Evolutionary conservation across 768 basidiomycete genomes (phyloP).

Genomic region (Lactarius pseudohatsudake): DNA sequence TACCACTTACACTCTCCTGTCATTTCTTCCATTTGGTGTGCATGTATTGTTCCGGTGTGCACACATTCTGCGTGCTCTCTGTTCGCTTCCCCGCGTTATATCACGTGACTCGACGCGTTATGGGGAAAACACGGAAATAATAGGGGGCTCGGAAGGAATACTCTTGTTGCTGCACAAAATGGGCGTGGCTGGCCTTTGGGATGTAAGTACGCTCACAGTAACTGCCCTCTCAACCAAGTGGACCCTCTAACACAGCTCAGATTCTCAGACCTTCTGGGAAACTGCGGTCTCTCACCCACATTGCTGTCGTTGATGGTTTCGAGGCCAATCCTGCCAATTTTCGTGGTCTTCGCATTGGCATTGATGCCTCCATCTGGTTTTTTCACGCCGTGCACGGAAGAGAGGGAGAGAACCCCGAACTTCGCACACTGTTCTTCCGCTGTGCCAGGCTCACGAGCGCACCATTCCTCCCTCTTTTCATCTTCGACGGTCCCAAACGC

Average conservation of each 20-base stretch:
- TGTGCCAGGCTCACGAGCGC: conserved; percentile 73
- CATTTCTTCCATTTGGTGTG: too few species aligned
- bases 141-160: too few species aligned
- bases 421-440: conserved; percentile 82
- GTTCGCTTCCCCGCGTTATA: too few species aligned
- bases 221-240: conserved; percentile 26
- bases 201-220: conserved; percentile 15
- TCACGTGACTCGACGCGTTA: too few species aligned
- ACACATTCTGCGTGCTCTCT: too few species aligned
- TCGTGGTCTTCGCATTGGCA: conserved; percentile 63
- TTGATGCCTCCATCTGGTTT: conserved; percentile 84
- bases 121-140: too few species aligned
- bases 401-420: conserved; percentile 85
- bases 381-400: conserved; percentile 72
- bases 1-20: too few species aligned
- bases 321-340: conserved; percentile 48
- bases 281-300: conserved; percentile 70
- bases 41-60: too few species aligned
- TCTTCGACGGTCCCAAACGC: conserved; percentile 87
- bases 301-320: conserved; percentile 76
- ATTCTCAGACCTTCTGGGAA: conserved; percentile 70
- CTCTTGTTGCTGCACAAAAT: neutral
- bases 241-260: conserved; percentile 37
- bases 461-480: conserved; percentile 85
- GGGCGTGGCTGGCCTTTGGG: conserved; percentile 16